A percentile compares a stretch with the other conserved stretches of the same genome.
Conservation (phyloP, 805 yeast genomes). For the Zygosaccharomyces siamensis region DNA sequence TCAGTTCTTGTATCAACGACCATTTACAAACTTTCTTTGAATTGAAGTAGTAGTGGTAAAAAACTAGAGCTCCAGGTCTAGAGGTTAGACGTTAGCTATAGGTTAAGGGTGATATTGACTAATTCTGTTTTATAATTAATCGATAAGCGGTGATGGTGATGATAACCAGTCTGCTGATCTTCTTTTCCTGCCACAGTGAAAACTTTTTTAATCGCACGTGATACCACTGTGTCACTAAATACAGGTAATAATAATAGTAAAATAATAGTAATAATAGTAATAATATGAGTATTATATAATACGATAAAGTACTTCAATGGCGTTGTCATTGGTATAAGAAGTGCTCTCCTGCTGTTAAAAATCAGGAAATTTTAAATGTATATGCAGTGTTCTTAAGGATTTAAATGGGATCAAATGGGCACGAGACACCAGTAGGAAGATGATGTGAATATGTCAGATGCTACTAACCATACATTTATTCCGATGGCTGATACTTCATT, state of each 20-base stretch:
- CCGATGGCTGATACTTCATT: no score
- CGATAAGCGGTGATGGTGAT: not conserved
- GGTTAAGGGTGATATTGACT: not conserved
- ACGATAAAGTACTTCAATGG: not conserved
- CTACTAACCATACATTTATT: no score
- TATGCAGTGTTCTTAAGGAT: no score
- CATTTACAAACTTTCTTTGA: constrained; percentile 3
- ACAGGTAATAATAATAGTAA: not conserved
- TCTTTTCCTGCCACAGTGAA: constrained; percentile 6
- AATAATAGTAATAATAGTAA: not conserved
- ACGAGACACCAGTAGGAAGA: no score
- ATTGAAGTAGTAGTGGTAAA: not conserved
- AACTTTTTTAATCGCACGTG: constrained; percentile 6
- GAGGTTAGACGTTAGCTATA: no score
- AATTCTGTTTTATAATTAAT: not conserved
- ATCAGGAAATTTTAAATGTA: no score
- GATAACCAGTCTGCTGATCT: not conserved
- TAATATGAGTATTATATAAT: not conserved
- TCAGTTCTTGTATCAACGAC: constrained; percentile 33
- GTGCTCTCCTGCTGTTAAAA: not conserved
- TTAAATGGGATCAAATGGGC: no score
- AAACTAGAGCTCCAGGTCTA: no score
- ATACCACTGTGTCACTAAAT: not conserved
- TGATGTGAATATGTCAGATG: no score
- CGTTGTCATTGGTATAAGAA: no score